A percentile compares a stretch with the other conserved stretches of the same genome.
Evolutionary conservation across 2,329 filamentous ascomycete genomes (phyloP).

Genomic region (Beauveria scarabaeidicola): DNA sequence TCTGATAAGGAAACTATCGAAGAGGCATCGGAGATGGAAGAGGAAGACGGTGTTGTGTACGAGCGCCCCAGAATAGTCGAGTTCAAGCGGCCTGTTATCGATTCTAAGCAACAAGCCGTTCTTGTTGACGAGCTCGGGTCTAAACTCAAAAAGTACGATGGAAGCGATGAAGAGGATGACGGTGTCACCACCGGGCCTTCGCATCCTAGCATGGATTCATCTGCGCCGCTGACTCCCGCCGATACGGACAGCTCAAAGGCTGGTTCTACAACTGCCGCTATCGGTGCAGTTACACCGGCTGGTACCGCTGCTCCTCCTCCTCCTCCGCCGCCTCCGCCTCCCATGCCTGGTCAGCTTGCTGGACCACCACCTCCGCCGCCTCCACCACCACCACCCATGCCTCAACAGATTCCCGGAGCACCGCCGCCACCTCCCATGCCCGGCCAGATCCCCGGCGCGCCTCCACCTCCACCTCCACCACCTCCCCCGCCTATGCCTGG

Average conservation of each 20-base stretch:
- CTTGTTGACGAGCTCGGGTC: slow-evolving; percentile 62
- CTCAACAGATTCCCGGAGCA: slow-evolving; percentile 19
- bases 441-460: slow-evolving; percentile 20
- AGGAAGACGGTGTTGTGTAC: slow-evolving; percentile 54
- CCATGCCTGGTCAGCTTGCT: slow-evolving; percentile 22
- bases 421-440: slow-evolving; percentile 33
- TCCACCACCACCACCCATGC: slow-evolving; percentile 31
- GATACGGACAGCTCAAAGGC: slow-evolving; percentile 52
- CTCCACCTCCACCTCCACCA: slow-evolving; percentile 26
- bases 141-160: slow-evolving; percentile 66
- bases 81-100: slow-evolving; percentile 60
- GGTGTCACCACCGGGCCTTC: slow-evolving; percentile 66
- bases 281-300: slow-evolving; percentile 23
- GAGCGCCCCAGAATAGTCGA: slow-evolving; percentile 75
- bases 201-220: slow-evolving; percentile 64
- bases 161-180: slow-evolving; percentile 62
- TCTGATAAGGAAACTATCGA: slow-evolving; percentile 32
- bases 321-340: slow-evolving; percentile 40
- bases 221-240: slow-evolving; percentile 57
- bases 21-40: slow-evolving; percentile 43
- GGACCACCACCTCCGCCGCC: slow-evolving; percentile 30
- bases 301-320: slow-evolving; percentile 27
- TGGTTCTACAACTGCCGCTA: slow-evolving; percentile 40
- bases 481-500: slow-evolving; percentile 34
- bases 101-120: slow-evolving; percentile 57